Percentiles rank a stretch among this genome's conserved stretches.
These are phyloP conservation scores for Carex pumila DNA, from an alignment of 176 grass and related monocot genomes.

Conservation along the genomic window DNA sequence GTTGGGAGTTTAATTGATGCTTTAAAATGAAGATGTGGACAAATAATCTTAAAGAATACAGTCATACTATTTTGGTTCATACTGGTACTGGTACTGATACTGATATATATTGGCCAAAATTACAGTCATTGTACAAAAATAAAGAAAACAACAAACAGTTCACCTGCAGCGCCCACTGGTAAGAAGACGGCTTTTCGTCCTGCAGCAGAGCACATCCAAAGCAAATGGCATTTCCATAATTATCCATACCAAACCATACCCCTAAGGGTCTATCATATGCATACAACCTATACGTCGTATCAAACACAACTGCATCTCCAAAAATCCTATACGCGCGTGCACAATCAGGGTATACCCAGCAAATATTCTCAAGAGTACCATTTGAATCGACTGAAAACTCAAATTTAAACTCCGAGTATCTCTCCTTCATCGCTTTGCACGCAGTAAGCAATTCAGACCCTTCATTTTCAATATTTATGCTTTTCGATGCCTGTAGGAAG, in stretches of 20 bases:
- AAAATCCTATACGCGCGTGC: slow-evolving; percentile 33
- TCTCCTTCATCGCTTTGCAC: slow-evolving; percentile 39
- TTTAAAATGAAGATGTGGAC: neutral
- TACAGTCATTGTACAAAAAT: neutral
- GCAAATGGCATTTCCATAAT: slow-evolving; percentile 36
- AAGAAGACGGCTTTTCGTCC: slow-evolving; percentile 32
- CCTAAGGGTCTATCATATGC: slow-evolving; percentile 39
- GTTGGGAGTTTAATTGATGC: neutral
- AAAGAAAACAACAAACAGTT: slow-evolving; percentile 9
- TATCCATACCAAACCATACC: slow-evolving; percentile 44
- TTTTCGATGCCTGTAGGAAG: slow-evolving; percentile 41
- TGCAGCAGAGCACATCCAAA: slow-evolving; percentile 33
- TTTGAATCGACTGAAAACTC: slow-evolving; percentile 26
- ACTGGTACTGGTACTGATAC: neutral
- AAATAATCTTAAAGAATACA: neutral
- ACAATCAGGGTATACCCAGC: slow-evolving; percentile 29
- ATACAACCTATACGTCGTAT: slow-evolving; percentile 34
- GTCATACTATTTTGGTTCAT: neutral
- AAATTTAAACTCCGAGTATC: slow-evolving; percentile 27
- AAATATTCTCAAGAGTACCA: slow-evolving; percentile 42
- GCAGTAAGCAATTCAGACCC: slow-evolving; percentile 38
- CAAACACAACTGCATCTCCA: slow-evolving; percentile 49
- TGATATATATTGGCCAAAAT: neutral
- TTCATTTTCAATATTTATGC: slow-evolving; percentile 36
- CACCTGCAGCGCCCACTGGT: slow-evolving; percentile 48